Percentiles rank a stretch among this genome's conserved stretches.
Evolutionary conservation across 371 early-diverging fungal genomes (phyloP).

Genomic region (Apophysomyces ossiformis): DNA sequence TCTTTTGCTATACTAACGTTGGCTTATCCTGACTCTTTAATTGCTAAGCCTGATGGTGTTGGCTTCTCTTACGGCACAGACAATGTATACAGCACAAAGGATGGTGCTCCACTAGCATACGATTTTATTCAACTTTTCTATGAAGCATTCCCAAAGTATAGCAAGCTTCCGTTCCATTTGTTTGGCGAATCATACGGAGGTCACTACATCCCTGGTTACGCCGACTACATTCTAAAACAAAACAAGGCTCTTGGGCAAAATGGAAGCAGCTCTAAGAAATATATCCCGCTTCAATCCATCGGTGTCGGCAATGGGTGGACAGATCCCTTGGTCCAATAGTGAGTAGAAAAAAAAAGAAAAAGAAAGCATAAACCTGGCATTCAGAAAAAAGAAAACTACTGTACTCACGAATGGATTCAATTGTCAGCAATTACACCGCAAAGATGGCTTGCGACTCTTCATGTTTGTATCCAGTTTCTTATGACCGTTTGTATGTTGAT

Average conservation of each 20-base stretch:
- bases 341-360: conserved; percentile 6
- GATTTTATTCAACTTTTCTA: conserved; percentile 73
- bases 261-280: neutral
- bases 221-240: conserved; percentile 35
- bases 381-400: neutral
- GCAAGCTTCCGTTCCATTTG: conserved; percentile 39
- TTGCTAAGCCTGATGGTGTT: conserved; percentile 64
- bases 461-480: conserved; percentile 19
- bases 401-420: neutral
- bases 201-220: conserved; percentile 76
- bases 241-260: conserved; percentile 17
- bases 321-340: conserved; percentile 35
- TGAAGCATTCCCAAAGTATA: conserved; percentile 62
- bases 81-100: conserved; percentile 49
- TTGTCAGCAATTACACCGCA: neutral
- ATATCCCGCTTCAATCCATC: conserved; percentile 29
- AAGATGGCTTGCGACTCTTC: conserved; percentile 34
- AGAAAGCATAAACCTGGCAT: too few species aligned
- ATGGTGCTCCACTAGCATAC: conserved; percentile 55
- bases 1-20: too few species aligned
- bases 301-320: conserved; percentile 39
- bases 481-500: neutral
- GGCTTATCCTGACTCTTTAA: too few species aligned
- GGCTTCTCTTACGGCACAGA: conserved; percentile 75
- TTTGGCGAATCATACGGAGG: conserved; percentile 80